phyloP scores from a whole-genome alignment of 2,329 filamentous ascomycete genomes.

The Allantophomopsis lycopodina region DNA sequence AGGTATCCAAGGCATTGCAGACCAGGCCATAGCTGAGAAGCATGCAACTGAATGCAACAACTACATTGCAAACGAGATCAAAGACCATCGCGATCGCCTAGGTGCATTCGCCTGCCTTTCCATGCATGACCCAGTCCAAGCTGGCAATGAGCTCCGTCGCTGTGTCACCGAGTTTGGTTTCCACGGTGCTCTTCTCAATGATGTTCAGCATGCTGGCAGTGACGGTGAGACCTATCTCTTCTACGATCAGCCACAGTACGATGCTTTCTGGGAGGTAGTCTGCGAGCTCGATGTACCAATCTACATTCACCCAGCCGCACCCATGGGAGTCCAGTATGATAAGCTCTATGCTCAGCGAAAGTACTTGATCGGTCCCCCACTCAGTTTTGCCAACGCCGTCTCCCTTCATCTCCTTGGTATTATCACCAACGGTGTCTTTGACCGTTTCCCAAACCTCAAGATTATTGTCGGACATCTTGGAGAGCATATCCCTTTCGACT shows the following conservation, averaged over 20 bases:
- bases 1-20: conserved; percentile 30
- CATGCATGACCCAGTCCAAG: conserved; percentile 37
- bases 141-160: conserved; percentile 33
- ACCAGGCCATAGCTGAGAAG: conserved; percentile 24
- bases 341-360: conserved; percentile 43
- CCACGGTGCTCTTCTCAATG: conserved; percentile 46
- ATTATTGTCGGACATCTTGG: conserved; percentile 33
- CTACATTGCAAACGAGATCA: conserved; percentile 10
- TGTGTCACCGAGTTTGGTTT: conserved; percentile 44
- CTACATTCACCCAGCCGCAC: conserved; percentile 45
- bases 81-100: conserved; percentile 20
- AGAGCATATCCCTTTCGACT: conserved; percentile 33
- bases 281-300: conserved; percentile 48
- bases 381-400: conserved; percentile 44
- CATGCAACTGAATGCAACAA: conserved; percentile 23
- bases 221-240: conserved; percentile 49
- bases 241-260: conserved; percentile 47
- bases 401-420: conserved; percentile 40
- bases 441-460: conserved; percentile 29
- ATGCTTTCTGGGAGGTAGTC: conserved; percentile 44
- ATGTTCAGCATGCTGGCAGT: conserved; percentile 41
- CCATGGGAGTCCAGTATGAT: conserved; percentile 39
- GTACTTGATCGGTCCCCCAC: conserved; percentile 45
- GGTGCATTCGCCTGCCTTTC: conserved; percentile 34
- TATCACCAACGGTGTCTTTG: conserved; percentile 35